These are phyloP conservation scores for Sextonia rubra DNA, from an alignment of 164 flowering plant species.

Conservation along the genomic window DNA sequence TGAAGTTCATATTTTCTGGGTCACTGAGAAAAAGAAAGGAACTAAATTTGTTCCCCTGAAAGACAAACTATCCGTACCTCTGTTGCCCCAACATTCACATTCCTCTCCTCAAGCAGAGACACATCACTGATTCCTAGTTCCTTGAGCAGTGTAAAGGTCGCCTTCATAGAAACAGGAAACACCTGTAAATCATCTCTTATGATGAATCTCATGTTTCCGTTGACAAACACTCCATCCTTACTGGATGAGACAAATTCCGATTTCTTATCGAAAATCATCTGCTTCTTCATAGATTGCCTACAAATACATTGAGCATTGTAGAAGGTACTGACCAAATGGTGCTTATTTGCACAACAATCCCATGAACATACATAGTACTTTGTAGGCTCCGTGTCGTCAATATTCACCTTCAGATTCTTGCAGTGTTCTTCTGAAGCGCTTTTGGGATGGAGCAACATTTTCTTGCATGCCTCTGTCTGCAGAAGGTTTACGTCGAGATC, in stretches of 20 bases:
- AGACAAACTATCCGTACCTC: background rate
- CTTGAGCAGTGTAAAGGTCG: background rate
- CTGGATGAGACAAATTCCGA: background rate
- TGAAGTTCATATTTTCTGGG: too few species aligned
- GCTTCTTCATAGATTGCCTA: background rate
- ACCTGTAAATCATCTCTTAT: background rate
- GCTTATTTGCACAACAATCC: too few species aligned
- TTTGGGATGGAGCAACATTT: background rate
- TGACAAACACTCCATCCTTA: background rate
- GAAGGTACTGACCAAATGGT: background rate
- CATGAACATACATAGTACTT: background rate
- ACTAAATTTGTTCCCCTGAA: too few species aligned
- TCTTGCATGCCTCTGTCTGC: background rate
- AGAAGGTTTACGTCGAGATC: background rate
- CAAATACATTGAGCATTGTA: background rate
- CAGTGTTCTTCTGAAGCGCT: background rate
- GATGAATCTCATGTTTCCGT: background rate
- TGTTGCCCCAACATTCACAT: background rate
- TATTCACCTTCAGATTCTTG: background rate
- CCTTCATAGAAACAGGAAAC: background rate
- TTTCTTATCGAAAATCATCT: background rate
- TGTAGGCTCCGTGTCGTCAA: background rate
- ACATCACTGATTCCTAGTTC: background rate
- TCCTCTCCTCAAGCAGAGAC: background rate
- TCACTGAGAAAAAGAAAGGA: too few species aligned